Conservation (phyloP, 2,329 filamentous ascomycete species). For the Aspergillus persii region DNA sequence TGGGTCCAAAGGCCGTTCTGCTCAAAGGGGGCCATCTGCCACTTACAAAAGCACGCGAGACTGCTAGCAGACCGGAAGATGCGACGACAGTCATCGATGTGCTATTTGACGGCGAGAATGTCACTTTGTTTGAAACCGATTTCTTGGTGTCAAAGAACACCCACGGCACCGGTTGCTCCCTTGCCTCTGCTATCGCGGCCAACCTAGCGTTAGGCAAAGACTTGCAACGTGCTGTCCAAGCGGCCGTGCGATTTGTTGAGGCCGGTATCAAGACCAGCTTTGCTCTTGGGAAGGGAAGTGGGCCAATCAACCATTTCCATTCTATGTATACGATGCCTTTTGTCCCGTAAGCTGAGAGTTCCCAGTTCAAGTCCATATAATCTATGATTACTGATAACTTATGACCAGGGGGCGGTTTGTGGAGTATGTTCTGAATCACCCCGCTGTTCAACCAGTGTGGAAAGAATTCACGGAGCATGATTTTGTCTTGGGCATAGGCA, state of each 20-base stretch:
- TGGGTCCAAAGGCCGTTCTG: constrained; percentile 78
- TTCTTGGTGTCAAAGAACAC: constrained; percentile 77
- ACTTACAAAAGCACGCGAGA: constrained; percentile 61
- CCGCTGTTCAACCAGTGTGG: constrained; percentile 75
- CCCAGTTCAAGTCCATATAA: not conserved
- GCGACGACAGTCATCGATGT: constrained; percentile 72
- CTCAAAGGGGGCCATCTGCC: constrained; percentile 92
- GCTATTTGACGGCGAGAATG: constrained; percentile 61
- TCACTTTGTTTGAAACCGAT: constrained; percentile 64
- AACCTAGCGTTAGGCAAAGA: constrained; percentile 55
- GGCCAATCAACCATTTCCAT: constrained; percentile 68
- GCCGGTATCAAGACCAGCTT: constrained; percentile 59
- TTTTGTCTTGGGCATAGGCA: constrained; percentile 74
- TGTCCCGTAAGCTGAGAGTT: constrained; percentile 45
- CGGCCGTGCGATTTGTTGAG: constrained; percentile 60
- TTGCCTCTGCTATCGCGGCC: constrained; percentile 72
- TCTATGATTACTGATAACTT: not conserved
- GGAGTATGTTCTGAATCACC: constrained; percentile 74
- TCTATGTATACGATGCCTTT: constrained; percentile 61
- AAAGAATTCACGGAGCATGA: constrained; percentile 73
- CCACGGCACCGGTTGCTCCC: constrained; percentile 90
- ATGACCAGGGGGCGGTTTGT: constrained; percentile 68
- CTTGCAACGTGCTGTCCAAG: constrained; percentile 51
- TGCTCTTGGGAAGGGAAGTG: constrained; percentile 57
- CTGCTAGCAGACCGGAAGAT: constrained; percentile 59